phyloP scores from a whole-genome alignment of 768 basidiomycete species.

The Xerocomellus amylosporus region DNA sequence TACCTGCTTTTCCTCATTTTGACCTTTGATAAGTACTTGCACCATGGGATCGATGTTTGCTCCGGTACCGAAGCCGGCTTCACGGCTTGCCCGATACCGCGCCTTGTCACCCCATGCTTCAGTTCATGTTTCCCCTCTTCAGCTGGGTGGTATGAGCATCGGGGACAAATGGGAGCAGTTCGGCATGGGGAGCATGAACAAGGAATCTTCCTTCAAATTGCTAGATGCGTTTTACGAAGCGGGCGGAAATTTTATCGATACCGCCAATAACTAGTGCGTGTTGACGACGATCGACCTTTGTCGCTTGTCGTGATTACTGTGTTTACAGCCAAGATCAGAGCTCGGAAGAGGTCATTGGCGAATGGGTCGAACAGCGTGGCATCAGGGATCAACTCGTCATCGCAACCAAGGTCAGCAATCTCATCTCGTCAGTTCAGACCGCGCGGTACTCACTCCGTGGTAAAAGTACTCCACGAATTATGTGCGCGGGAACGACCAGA shows the following conservation, averaged over 20 bases:
- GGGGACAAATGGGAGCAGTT: no score
- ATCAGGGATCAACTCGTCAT: constrained; percentile 49
- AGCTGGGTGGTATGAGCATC: no score
- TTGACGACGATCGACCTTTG: neutral
- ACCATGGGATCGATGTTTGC: neutral
- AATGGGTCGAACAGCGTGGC: constrained; percentile 45
- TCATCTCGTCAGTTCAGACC: neutral
- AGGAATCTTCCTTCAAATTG: no score
- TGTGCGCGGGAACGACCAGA: constrained; percentile 6
- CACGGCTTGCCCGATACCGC: constrained; percentile 34
- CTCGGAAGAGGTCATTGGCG: constrained; percentile 53
- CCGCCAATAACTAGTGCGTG: constrained; percentile 43
- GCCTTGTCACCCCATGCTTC: constrained; percentile 36
- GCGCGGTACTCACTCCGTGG: neutral
- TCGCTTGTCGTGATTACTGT: neutral
- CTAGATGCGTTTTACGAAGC: constrained; percentile 19
- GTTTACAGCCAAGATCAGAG: constrained; percentile 46
- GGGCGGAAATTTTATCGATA: constrained; percentile 51
- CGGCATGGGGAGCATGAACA: no score
- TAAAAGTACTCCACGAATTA: constrained; percentile 26
- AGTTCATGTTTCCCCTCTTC: neutral
- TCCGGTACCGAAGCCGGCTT: neutral
- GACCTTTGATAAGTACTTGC: neutral
- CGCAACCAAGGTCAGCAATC: constrained; percentile 37
- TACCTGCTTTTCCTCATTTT: neutral